Base-by-base conservation (phyloP, 2,329 filamentous ascomycete genomes). In the Aspergillus ibericus region DNA sequence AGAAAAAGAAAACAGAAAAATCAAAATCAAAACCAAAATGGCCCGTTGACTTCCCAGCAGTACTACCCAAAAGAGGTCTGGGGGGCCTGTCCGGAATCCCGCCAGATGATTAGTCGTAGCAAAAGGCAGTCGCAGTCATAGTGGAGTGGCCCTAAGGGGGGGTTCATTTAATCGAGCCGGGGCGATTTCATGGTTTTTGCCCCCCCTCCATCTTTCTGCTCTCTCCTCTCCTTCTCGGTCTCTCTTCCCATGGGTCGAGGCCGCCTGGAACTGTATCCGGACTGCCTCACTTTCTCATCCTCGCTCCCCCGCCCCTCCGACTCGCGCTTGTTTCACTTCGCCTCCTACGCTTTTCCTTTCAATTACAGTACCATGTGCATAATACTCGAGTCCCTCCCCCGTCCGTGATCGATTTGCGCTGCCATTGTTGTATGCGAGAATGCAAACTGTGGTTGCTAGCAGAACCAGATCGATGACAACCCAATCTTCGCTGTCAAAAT, bases 371-470 rank as follows among this genome's bases (percentile, higher is more conserved):
- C 54, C 56, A 63, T 63, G 61, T 55, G 32, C 50, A 55, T 59
- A 35, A 40, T 47, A 51, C 40, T 50, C n/a, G 40, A 27, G 9
- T 48, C 32, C 15, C 48, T 51, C 13, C 46, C 54, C 35, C 32
- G 16, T 53, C 36, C 55, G 47, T 61, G 36, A 59, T 36, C 42
- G 25, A 54, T 40, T 25, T 8, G 22, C 48, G 27, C 38, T 32
- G 35, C 36, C 49, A 32, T 44, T 50, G 29, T 48, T 38, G 47
- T 50, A 53, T 56, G 53, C 59, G 66, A 72, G 66, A 65, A 72
- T 72, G 70, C 67, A 59, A 67, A 64, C 47, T 48, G 46, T 18
- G 16, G 44, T 53, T 57, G 38, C 53, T 53, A 38, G 59, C 51
- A 25, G 53, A 59, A 36, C 44, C 50, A 59, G 62, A 67, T 63